phyloP scores from a whole-genome alignment of 2,329 filamentous ascomycete genomes.

The Colletotrichum melonis region DNA sequence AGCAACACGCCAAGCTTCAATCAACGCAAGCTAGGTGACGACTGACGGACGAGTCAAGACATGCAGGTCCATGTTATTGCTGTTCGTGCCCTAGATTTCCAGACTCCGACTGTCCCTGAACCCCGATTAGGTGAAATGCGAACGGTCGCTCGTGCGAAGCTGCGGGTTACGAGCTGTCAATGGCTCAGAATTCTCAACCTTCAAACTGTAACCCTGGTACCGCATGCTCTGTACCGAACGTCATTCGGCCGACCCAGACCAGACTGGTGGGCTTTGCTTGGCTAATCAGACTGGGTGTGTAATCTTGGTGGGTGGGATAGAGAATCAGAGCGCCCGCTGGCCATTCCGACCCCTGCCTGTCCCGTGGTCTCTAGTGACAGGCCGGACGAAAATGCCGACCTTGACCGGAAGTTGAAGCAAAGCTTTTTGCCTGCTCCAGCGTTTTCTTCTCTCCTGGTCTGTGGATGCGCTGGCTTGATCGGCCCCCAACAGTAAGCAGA shows the following conservation, averaged over 20 bases:
- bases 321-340: constrained; percentile 24
- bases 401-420: constrained; percentile 16
- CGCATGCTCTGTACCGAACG: constrained; percentile 10
- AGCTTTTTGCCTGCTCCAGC: background rate
- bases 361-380: constrained; percentile 25
- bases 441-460: background rate
- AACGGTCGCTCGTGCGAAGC: constrained; percentile 3
- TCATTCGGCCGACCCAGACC: constrained; percentile 26
- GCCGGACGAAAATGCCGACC: constrained; percentile 20
- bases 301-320: constrained; percentile 2
- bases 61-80: constrained; percentile 16
- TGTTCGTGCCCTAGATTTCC: background rate
- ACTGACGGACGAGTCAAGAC: constrained; percentile 34
- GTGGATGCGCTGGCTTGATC: constrained; percentile 3
- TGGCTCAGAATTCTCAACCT: background rate
- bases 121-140: background rate
- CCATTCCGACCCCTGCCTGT: background rate
- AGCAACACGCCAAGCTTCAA: constrained; percentile 18
- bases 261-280: constrained; percentile 11
- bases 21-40: constrained; percentile 33
- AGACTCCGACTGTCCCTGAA: background rate
- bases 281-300: constrained; percentile 10
- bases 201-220: constrained; percentile 11
- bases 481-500: background rate
- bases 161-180: background rate